Conservation (phyloP, 2,329 filamentous ascomycete genomes). For the Colletotrichum sp. region DNA sequence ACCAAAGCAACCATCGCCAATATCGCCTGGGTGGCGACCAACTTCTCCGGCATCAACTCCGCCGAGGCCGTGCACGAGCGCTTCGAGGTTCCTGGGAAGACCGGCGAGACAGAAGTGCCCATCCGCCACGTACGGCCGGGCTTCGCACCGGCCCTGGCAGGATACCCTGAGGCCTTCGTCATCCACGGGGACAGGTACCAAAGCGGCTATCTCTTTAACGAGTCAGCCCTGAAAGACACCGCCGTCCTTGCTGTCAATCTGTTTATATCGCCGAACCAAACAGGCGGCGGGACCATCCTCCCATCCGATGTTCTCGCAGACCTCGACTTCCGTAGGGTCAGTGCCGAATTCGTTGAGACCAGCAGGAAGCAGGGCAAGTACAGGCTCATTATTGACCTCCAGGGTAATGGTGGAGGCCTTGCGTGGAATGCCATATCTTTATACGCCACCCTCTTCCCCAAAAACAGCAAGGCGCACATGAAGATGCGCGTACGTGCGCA, state of each 20-base stretch:
- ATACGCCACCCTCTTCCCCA: conserved; percentile 12
- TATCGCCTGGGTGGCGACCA: not conserved
- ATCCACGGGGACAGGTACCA: conserved; percentile 7
- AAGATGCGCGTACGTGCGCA: conserved; percentile 18
- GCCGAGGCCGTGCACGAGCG: conserved; percentile 6
- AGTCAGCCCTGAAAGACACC: not conserved
- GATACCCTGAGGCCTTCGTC: conserved; percentile 12
- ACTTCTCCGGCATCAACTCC: conserved; percentile 16
- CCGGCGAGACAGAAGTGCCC: not conserved
- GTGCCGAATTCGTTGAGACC: conserved; percentile 46
- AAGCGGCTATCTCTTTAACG: conserved; percentile 15
- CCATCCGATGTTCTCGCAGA: not conserved
- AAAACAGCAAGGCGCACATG: not conserved
- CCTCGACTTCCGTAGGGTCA: not conserved
- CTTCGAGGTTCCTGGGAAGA: conserved; percentile 1
- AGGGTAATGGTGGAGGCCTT: conserved; percentile 64
- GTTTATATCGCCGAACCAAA: not conserved
- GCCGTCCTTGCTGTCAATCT: conserved; percentile 16
- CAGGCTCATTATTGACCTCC: conserved; percentile 68
- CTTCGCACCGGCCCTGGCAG: not conserved
- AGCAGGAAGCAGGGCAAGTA: conserved; percentile 52
- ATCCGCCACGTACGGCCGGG: not conserved
- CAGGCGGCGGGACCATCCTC: not conserved
- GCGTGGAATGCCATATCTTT: conserved; percentile 6
- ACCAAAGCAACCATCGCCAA: conserved; percentile 6